Evolutionary conservation across 306 rosid species (phyloP).

Genomic region (Vachellia pachyceras): DNA sequence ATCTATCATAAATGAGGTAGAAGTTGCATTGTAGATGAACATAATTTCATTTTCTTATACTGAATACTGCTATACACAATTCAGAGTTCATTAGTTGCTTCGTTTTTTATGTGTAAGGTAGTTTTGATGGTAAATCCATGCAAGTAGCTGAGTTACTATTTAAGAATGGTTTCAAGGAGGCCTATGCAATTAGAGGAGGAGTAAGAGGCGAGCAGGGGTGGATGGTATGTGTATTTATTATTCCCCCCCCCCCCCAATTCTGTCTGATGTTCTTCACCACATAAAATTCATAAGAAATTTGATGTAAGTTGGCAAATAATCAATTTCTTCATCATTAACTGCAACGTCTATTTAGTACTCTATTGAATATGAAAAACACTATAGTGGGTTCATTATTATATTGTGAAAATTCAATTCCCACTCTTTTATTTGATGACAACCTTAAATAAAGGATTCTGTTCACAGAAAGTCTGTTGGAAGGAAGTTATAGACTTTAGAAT

Average conservation of each 20-base stretch:
- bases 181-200: slow-evolving; percentile 89
- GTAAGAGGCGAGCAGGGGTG: slow-evolving; percentile 86
- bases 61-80: background rate
- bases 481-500: background rate
- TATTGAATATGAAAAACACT: slow-evolving; percentile 7
- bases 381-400: slow-evolving; percentile 16
- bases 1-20: slow-evolving; percentile 13
- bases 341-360: background rate
- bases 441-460: background rate
- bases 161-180: slow-evolving; percentile 91
- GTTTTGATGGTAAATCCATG: slow-evolving; percentile 93
- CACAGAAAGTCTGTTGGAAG: background rate
- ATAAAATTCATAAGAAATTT: slow-evolving; percentile 16
- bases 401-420: slow-evolving; percentile 5
- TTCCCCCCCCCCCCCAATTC: slow-evolving; percentile 25
- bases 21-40: slow-evolving; percentile 8
- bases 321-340: slow-evolving; percentile 18
- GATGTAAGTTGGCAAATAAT: slow-evolving; percentile 14
- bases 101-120: slow-evolving; percentile 79
- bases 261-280: slow-evolving; percentile 12
- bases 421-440: background rate
- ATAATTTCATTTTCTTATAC: slow-evolving; percentile 16
- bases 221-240: slow-evolving; percentile 59
- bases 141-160: slow-evolving; percentile 83
- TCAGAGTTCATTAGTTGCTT: slow-evolving; percentile 44